Conservation (phyloP, 495 filamentous ascomycete genomes). For the Thozetella sp. region DNA sequence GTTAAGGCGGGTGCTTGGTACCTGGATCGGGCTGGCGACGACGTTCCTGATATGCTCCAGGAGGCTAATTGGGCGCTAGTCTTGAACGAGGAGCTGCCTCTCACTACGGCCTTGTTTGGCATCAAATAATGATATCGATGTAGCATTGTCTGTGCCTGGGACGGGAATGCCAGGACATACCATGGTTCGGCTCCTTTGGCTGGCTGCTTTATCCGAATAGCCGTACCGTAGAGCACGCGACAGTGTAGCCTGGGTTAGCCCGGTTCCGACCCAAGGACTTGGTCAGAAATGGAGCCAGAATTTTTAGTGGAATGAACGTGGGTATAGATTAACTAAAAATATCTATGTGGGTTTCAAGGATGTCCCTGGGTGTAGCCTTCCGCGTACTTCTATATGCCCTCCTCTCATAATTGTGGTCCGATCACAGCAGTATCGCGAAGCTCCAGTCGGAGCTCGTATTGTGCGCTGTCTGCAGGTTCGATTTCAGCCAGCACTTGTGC, state of each 20-base stretch:
- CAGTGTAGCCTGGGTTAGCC: no score
- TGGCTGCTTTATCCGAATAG: not conserved
- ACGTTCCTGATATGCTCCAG: not conserved
- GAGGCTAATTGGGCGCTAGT: not conserved
- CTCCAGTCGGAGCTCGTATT: constrained; percentile 33
- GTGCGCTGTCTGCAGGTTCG: constrained; percentile 30
- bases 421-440: constrained; percentile 38
- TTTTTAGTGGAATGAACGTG: no score
- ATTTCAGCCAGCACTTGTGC: constrained; percentile 48
- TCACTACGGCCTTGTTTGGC: not conserved
- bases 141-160: not conserved
- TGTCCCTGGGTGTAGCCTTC: not conserved
- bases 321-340: constrained; percentile 3
- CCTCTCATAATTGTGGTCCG: no score
- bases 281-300: no score
- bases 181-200: no score
- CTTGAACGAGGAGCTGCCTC: not conserved
- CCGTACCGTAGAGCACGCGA: not conserved
- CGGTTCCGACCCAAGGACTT: no score
- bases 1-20: not conserved
- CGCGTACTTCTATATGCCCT: not conserved
- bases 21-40: not conserved
- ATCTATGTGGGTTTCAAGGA: not conserved
- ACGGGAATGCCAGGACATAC: not conserved
- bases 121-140: no score